These are phyloP conservation scores for Ophiostoma ips DNA, from an alignment of 2,329 filamentous ascomycete species.

Conservation along the genomic window DNA sequence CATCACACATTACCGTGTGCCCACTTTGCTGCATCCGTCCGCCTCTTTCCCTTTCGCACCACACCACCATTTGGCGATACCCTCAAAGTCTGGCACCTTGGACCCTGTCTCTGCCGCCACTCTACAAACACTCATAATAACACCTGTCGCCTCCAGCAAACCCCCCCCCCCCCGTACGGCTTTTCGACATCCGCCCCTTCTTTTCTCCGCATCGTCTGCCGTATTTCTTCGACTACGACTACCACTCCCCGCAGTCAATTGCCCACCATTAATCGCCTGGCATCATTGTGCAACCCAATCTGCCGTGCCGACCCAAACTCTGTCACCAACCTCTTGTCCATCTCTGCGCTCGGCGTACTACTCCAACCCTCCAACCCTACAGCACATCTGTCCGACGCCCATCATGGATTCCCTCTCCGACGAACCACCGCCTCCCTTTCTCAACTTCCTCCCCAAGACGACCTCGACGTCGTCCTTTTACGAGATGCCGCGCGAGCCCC, in stretches of 20 bases:
- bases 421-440: slow-evolving; percentile 13
- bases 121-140: neutral
- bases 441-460: slow-evolving; percentile 13
- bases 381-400: neutral
- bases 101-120: too few species aligned
- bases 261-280: neutral
- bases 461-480: slow-evolving; percentile 12
- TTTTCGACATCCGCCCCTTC: too few species aligned
- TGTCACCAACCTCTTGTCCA: too few species aligned
- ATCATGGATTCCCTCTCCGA: slow-evolving; percentile 10
- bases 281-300: too few species aligned
- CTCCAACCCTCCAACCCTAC: too few species aligned
- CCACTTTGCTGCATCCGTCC: slow-evolving; percentile 3
- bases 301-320: too few species aligned
- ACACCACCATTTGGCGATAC: slow-evolving; percentile 1
- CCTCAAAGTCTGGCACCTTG: neutral
- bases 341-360: too few species aligned
- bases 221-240: too few species aligned
- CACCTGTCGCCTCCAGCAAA: neutral
- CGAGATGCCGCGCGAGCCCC: slow-evolving; percentile 18
- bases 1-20: neutral
- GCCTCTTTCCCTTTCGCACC: neutral
- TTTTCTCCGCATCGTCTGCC: too few species aligned
- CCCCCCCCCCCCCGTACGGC: too few species aligned
- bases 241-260: neutral